phyloP scores from a whole-genome alignment of 371 early-diverging fungal genomes.

The Chytridium lagenaria region DNA sequence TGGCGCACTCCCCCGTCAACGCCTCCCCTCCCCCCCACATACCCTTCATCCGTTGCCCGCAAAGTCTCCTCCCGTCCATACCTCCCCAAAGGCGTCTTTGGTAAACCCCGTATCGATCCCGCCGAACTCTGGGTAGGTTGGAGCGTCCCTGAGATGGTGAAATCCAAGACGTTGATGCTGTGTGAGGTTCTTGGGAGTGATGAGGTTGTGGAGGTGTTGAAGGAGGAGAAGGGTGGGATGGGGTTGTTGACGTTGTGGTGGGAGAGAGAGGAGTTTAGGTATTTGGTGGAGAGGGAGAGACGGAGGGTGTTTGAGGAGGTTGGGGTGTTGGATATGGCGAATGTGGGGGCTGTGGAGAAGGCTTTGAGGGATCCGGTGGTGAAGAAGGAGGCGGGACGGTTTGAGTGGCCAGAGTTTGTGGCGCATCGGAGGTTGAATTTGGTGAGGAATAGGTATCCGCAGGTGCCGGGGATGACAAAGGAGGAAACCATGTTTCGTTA shows the following conservation, averaged over 20 bases:
- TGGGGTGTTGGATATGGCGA: not conserved
- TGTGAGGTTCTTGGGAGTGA: conserved; percentile 32
- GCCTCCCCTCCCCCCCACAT: not conserved
- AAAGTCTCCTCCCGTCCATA: not conserved
- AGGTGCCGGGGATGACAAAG: conserved; percentile 41
- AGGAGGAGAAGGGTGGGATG: not conserved
- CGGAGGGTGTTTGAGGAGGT: not conserved
- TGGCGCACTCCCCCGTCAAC: not conserved
- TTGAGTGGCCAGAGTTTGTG: conserved; percentile 48
- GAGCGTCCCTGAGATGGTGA: conserved; percentile 43
- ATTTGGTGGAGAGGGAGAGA: conserved; percentile 27
- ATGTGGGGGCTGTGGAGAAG: not conserved
- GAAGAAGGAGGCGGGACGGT: not conserved
- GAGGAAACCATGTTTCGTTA: no score
- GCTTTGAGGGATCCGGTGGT: not conserved
- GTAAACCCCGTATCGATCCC: conserved; percentile 13
- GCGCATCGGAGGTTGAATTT: conserved; percentile 40
- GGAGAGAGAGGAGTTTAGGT: conserved; percentile 52
- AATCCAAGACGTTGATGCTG: conserved; percentile 31
- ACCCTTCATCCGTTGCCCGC: not conserved
- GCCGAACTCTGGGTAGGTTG: conserved; percentile 30
- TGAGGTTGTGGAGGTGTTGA: not conserved
- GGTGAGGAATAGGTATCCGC: conserved; percentile 41
- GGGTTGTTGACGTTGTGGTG: conserved; percentile 31
- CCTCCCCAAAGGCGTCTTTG: conserved; percentile 15